Percentiles rank a stretch among this genome's conserved stretches.
Evolutionary conservation across 352 stramenopile species (phyloP).

Genomic region (Sclerospora graminicola): DNA sequence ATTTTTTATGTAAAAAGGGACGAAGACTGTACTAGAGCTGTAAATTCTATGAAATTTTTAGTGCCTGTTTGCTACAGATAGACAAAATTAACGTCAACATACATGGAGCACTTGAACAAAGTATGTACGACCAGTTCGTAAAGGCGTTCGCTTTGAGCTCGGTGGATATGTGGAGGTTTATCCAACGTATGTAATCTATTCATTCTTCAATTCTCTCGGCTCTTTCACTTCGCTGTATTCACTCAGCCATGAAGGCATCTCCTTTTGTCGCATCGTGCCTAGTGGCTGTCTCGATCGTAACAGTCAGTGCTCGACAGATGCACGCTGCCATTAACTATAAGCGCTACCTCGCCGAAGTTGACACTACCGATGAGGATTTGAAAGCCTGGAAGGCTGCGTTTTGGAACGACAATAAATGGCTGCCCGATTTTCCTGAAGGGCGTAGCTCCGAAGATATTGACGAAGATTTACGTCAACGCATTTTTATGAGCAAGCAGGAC

Average conservation of each 20-base stretch:
- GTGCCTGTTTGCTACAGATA: too few species aligned
- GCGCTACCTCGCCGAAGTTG: conserved; percentile 31
- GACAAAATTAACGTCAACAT: too few species aligned
- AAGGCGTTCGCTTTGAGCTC: too few species aligned
- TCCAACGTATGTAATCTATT: too few species aligned
- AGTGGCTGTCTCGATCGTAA: background rate
- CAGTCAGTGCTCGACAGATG: conserved; percentile 20
- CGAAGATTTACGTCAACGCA: conserved; percentile 36
- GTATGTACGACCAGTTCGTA: too few species aligned
- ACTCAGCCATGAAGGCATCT: background rate
- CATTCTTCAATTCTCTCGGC: too few species aligned
- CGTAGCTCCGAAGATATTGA: conserved; percentile 29
- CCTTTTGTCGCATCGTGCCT: background rate
- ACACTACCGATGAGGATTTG: conserved; percentile 26
- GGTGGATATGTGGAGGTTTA: too few species aligned
- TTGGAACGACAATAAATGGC: conserved; percentile 27
- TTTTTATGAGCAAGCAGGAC: conserved; percentile 36
- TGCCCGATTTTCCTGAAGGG: conserved; percentile 17
- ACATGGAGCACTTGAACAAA: too few species aligned
- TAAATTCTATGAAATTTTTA: too few species aligned
- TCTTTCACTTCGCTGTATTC: too few species aligned
- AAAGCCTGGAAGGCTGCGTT: conserved; percentile 27
- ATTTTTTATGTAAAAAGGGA: too few species aligned
- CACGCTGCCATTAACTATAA: conserved; percentile 37
- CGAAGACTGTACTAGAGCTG: too few species aligned